A percentile compares a stretch with the other conserved stretches of the same genome.
Conservation (phyloP, 306 rosid species). For the Corylus avellana region DNA sequence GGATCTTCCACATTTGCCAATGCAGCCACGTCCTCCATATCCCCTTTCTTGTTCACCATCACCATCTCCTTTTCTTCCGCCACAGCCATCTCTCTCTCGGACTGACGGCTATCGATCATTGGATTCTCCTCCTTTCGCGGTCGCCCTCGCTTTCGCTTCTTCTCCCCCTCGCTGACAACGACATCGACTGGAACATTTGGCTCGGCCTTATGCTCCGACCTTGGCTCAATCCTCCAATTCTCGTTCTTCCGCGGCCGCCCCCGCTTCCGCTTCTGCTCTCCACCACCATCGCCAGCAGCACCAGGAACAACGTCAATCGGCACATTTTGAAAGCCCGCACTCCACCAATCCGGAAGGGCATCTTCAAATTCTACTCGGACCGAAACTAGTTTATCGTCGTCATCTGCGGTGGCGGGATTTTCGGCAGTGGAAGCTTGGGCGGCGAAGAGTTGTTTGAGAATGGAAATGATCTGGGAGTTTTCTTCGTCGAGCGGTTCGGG, state of each 20-base stretch:
- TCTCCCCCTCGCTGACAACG: constrained; percentile 5
- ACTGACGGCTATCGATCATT: constrained; percentile 1
- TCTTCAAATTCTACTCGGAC: constrained; percentile 34
- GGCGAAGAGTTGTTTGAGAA: constrained; percentile 60
- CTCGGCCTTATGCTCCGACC: neutral
- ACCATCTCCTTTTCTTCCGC: constrained; percentile 29
- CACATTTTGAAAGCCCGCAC: neutral
- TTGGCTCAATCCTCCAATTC: neutral
- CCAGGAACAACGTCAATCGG: constrained; percentile 22
- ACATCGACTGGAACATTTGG: neutral
- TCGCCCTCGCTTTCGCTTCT: constrained; percentile 77
- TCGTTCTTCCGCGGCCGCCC: constrained; percentile 29
- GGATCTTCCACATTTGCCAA: constrained; percentile 49
- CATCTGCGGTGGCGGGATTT: neutral
- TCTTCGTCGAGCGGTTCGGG: constrained; percentile 46
- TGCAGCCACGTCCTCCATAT: constrained; percentile 33
- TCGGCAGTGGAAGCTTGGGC: constrained; percentile 29
- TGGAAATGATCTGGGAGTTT: constrained; percentile 41
- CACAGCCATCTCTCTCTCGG: neutral
- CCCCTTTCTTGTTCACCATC: constrained; percentile 27
- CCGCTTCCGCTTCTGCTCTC: constrained; percentile 32
- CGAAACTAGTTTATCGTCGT: constrained; percentile 31
- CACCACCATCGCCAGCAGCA: neutral
- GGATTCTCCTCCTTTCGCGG: constrained; percentile 51
- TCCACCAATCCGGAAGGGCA: constrained; percentile 10